A percentile compares a stretch with the other conserved stretches of the same genome.
These are phyloP conservation scores for Fusarium tanahbumbuense DNA, from an alignment of 2,329 filamentous ascomycete genomes.

Conservation along the genomic window DNA sequence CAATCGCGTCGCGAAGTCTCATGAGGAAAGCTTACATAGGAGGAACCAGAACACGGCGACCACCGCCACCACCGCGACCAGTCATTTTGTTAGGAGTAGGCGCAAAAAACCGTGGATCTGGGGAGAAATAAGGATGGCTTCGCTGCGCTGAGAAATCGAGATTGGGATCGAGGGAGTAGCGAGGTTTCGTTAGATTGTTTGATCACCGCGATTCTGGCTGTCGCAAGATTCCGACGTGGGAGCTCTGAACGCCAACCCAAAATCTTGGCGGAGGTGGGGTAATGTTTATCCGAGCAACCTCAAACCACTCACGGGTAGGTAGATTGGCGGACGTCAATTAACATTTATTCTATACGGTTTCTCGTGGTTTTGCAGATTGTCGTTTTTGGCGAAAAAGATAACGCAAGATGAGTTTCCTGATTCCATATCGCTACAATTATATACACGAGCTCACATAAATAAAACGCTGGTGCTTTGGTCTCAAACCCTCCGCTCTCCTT, in stretches of 20 bases:
- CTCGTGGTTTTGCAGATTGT: not conserved
- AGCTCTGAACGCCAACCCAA: constrained; percentile 41
- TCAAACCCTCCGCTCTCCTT: no score
- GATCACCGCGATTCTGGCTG: constrained; percentile 39
- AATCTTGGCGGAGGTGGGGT: constrained; percentile 37
- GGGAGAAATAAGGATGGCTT: not conserved
- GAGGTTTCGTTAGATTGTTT: constrained; percentile 18
- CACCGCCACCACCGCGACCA: constrained; percentile 69
- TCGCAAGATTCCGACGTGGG: constrained; percentile 43
- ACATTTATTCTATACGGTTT: not conserved
- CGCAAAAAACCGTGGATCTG: constrained; percentile 12
- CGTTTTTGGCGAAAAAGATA: not conserved
- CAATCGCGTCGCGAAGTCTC: constrained; percentile 31
- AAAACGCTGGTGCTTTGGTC: not conserved
- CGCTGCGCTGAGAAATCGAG: constrained; percentile 1
- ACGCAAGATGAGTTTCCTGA: not conserved
- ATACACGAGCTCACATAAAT: not conserved
- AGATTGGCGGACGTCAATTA: not conserved
- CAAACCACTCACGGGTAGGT: not conserved
- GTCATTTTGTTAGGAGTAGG: constrained; percentile 57
- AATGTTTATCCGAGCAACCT: constrained; percentile 31
- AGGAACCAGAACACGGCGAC: constrained; percentile 69
- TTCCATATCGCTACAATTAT: not conserved
- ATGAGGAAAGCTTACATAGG: constrained; percentile 58
- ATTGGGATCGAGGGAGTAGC: constrained; percentile 3